Evolutionary conservation across 2,329 filamentous ascomycete genomes (phyloP).

Genomic region (Graphium sp.): DNA sequence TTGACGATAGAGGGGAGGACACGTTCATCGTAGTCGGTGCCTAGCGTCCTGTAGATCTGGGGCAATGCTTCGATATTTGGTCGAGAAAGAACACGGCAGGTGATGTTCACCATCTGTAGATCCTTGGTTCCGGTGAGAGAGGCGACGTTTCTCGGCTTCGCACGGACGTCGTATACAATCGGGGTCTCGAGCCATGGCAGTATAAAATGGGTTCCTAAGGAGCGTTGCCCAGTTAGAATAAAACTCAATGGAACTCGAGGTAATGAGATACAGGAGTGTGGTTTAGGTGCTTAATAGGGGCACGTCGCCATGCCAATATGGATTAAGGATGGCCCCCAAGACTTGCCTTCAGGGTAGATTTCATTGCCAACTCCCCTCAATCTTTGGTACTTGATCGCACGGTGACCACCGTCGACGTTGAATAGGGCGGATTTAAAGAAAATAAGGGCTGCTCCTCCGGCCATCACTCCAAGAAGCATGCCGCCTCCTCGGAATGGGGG

Average conservation of each 20-base stretch:
- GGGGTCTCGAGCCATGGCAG: slow-evolving; percentile 97
- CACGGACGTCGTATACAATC: slow-evolving; percentile 93
- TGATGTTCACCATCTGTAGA: slow-evolving; percentile 99
- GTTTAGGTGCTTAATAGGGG: too few relatives aligned
- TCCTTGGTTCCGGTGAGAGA: slow-evolving; percentile 98
- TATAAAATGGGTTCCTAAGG: slow-evolving; percentile 81
- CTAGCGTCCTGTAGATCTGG: slow-evolving; percentile 92
- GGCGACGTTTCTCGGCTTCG: slow-evolving; percentile 89
- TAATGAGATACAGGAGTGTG: too few relatives aligned
- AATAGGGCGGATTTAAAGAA: slow-evolving; percentile 46
- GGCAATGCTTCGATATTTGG: slow-evolving; percentile 78
- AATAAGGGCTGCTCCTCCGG: slow-evolving; percentile 27
- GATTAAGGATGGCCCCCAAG: neutral
- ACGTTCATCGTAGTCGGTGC: slow-evolving; percentile 90
- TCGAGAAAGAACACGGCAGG: slow-evolving; percentile 91
- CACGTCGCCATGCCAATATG: too few relatives aligned
- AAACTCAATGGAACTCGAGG: too few relatives aligned
- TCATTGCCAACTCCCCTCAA: slow-evolving; percentile 87
- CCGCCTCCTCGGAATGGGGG: slow-evolving; percentile 22
- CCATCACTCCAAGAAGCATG: slow-evolving; percentile 19
- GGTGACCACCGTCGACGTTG: slow-evolving; percentile 93
- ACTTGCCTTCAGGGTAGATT: slow-evolving; percentile 81
- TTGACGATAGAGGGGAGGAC: slow-evolving; percentile 96
- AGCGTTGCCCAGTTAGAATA: too few relatives aligned
- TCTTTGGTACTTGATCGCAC: slow-evolving; percentile 95